Evolutionary conservation across 768 basidiomycete species (phyloP), one percentile per base, ranked within the genome.

Genomic region (Pisolithus albus): DNA sequence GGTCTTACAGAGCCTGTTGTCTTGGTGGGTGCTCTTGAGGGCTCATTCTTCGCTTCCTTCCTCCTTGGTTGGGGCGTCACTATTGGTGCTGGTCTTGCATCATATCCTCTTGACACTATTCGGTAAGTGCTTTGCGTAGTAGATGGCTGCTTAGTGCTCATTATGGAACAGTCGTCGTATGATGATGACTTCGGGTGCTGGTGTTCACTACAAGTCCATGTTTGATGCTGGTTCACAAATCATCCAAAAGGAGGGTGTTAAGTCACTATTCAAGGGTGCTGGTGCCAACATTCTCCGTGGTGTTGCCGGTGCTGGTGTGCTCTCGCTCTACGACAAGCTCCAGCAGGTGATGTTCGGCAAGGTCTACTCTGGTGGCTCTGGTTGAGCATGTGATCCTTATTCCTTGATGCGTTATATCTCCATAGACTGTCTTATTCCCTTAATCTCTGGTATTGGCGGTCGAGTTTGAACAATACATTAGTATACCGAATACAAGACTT

Each of bases 171-270:
- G 95, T 86, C 94, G 96, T 86, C 92, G 96, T 63, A 99, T 99
- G 96, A 99, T 99, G 96, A 98, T 98, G 95, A 98, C 96, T 36
- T 97, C 95, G 21, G 96, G 95, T 63, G 86, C 83, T 64, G 81
- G 82, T 64, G 83, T 87, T 55, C 93, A 97, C 85, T 98, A 98
- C 86, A 95, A 94, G 81, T 91, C 89, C 61, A 97, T 97, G 93
- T 87, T 95, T 72, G 94, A 98, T 66, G 94, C 94, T 67, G 92
- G 84, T 55, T 80, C 87, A 28, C 92, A 96, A 72, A 97, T 99
- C 67, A 65, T 97, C 63, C 84, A 84, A 67, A 95, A 95, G 80
- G 96, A 99, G 78, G 96, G 96, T 64, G 72, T 77, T 53, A 88
- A 86, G 73, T 97, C 95, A 9, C 81, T 98, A 68, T 97, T 98